Base-by-base conservation (phyloP, 2,329 filamentous ascomycete genomes). In the Fusarium sambucinum region DNA sequence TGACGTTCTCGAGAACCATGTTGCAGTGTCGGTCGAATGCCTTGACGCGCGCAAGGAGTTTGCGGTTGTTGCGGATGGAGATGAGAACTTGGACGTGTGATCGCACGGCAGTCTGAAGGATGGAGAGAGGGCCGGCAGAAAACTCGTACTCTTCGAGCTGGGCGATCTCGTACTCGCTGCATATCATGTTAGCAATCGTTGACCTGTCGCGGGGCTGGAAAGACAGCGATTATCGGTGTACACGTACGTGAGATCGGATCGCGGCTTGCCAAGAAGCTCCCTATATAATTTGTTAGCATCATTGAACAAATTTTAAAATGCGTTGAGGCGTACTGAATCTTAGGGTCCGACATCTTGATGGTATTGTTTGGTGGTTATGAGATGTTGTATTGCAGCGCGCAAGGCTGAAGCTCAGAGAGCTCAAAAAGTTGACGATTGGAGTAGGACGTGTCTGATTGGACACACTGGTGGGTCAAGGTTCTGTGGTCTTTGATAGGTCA, bases 21-120 rank as follows among this genome's bases (percentile, higher is more conserved):
- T 99, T 99, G 88, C 94, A 98, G 82, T 99, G 96, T 64, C 96
- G 88, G 82, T 99, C 96, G 79, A 99, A 99, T 9, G 96, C 96
- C 86, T 99, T 99, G 77, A 99, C 95, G 69, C 96, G 92, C 52
- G 95, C 96, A 56, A 99, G 90, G 47, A 99, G 87, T 86, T 99
- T 99, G 82, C 95, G 92, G 85, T 98, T 98, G 88, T 97, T 97
- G 72, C 96, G 94, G 83, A 95, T 95, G 55, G 93, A 97, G 78
- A 99, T 97, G 70, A 99, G 89, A 67, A 99, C 95, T 83, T 98
- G 96, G 42, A 92, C 92, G 84, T 97, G 95, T 70, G 92, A 92
- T 79, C 94, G 92, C 60, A 97, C 96, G 70, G 96, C 96, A 62
- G 96, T 97, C 83, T 98, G 95, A 64, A 99, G 92, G 76, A 99